Base-by-base conservation (phyloP, 2,329 filamentous ascomycete species). In the Fusarium sublunatum region DNA sequence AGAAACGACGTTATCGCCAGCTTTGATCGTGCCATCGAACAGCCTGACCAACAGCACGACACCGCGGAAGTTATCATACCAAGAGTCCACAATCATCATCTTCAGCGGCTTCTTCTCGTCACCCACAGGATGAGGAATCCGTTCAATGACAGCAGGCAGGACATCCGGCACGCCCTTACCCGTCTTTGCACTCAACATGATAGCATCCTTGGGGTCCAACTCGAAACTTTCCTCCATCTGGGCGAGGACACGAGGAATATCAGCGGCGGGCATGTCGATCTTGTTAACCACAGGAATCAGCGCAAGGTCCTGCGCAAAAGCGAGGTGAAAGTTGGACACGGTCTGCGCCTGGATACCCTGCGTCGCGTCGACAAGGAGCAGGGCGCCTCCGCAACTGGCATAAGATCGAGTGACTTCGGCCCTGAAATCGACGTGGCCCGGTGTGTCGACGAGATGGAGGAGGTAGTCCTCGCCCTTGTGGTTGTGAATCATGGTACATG, bases 321-420 rank as follows among this genome's bases (percentile, higher is more conserved):
- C 95, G 24, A 98, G 87, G 75, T 98, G 97, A 79, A 99, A 99
- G 77, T 99, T 99, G 61, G 95, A 95, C 8, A 99, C 95, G 0
- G 95, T 99, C 81, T 99, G 95, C 6, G 95, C 95, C 79, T 99
- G 95, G 3, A 99, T 89, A 41, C 95, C 95, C 78, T 99, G 95
- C 68, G 91, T 96, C 7, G 94, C 95, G 82, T 99, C 95, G 3
- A 99, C 94, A 2, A 99, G 86, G 48, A 99, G 83, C 58, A 99
- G 76, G 1, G 95, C 94, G 46, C 95, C 96, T 64, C 93, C 94
- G 75, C 95, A 99, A 72, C 92, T 96, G 47, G 94, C 94, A 80
- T 99, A 99, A 62, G 92, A 97, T 43, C 95, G 86, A 31, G 92
- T 96, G 10, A 99, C 95, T 77, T 99, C 95, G 43, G 95, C 95